A percentile compares a stretch with the other conserved stretches of the same genome.
Conservation (phyloP, 2,329 filamentous ascomycete species). For the Passalora sequoiae region DNA sequence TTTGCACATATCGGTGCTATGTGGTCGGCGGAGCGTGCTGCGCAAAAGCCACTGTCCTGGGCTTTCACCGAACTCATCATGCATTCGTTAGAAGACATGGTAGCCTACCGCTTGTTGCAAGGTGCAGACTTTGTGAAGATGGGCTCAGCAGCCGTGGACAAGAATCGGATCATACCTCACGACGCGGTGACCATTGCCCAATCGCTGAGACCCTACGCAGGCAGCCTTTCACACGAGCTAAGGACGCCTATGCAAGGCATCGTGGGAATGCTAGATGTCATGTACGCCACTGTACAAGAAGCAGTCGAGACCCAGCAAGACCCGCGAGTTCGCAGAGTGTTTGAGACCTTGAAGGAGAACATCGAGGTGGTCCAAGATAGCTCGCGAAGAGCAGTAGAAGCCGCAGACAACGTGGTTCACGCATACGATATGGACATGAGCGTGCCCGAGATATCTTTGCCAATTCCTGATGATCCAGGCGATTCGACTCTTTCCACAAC, state of each 20-base stretch:
- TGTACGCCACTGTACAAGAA: constrained; percentile 67
- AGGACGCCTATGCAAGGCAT: constrained; percentile 72
- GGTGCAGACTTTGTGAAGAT: constrained; percentile 45
- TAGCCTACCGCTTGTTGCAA: constrained; percentile 54
- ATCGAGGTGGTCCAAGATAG: constrained; percentile 71
- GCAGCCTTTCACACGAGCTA: constrained; percentile 65
- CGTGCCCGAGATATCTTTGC: constrained; percentile 57
- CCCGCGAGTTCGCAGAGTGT: constrained; percentile 49
- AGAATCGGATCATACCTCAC: constrained; percentile 48
- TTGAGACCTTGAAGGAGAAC: constrained; percentile 60
- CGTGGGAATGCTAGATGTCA: constrained; percentile 70
- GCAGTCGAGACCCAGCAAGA: constrained; percentile 53
- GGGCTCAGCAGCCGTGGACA: constrained; percentile 24
- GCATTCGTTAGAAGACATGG: constrained; percentile 63
- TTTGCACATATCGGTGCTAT: constrained; percentile 67
- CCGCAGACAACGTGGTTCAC: constrained; percentile 70
- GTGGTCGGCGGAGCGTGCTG: constrained; percentile 61
- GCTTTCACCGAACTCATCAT: constrained; percentile 62
- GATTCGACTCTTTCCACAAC: constrained; percentile 26
- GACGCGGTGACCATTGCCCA: constrained; percentile 56
- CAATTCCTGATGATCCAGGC: constrained; percentile 25
- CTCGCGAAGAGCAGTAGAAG: constrained; percentile 65
- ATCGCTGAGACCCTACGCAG: constrained; percentile 66
- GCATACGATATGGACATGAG: constrained; percentile 72
- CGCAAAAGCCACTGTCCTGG: constrained; percentile 56